Evolutionary conservation across 23 red algal genomes (phyloP).

Genomic region (Chondrus crispus): DNA sequence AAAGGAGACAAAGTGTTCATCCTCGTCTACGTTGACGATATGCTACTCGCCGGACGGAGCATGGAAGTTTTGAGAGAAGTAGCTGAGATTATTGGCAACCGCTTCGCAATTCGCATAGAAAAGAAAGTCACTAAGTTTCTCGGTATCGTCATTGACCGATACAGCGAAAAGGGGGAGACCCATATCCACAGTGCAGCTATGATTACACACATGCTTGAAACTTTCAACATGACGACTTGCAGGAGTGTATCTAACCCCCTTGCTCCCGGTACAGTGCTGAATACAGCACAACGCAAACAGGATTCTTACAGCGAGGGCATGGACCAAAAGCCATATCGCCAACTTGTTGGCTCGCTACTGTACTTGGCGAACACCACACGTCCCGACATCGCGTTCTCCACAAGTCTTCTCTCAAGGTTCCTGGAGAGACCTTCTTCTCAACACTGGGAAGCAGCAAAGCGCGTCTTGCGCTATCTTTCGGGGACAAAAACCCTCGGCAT

Average conservation of each 20-base stretch:
- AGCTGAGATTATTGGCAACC: too few relatives aligned
- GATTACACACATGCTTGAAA: neutral
- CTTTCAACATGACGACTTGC: neutral
- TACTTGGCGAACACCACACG: neutral
- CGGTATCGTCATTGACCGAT: neutral
- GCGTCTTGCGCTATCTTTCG: conserved; percentile 3
- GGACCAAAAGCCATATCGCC: neutral
- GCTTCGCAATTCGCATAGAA: neutral
- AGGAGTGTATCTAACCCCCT: neutral
- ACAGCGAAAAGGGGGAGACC: neutral
- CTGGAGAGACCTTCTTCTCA: neutral
- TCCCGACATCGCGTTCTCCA: neutral
- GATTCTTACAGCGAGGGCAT: neutral
- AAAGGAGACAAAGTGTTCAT: neutral
- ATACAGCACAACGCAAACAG: neutral
- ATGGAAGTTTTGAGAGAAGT: too few relatives aligned
- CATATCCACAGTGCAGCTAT: neutral
- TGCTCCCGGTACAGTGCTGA: neutral
- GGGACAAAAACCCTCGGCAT: neutral
- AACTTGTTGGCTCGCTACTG: neutral
- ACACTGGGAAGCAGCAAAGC: conserved; percentile 17
- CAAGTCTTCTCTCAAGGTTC: neutral
- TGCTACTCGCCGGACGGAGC: neutral
- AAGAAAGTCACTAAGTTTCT: neutral
- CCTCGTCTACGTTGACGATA: neutral